phyloP scores from a whole-genome alignment of 2,329 filamentous ascomycete genomes.

The Blastomyces emzantsi region DNA sequence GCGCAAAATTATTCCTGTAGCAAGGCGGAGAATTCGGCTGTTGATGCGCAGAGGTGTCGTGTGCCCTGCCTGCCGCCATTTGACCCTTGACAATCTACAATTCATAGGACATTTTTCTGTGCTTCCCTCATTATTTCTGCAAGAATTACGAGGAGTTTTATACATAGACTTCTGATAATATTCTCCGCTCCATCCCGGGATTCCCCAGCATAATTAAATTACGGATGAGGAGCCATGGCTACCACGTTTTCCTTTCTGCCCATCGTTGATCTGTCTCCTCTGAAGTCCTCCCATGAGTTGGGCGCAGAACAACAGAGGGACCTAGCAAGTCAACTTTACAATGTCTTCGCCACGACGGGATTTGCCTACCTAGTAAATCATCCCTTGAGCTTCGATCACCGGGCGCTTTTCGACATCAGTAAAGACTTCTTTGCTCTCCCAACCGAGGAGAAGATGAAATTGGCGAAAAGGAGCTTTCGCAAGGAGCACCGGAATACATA shows the following conservation, averaged over 20 bases:
- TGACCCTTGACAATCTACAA: too few species aligned
- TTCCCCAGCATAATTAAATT: neutral
- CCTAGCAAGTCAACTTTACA: constrained; percentile 33
- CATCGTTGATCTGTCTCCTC: constrained; percentile 34
- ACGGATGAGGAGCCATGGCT: constrained; percentile 24
- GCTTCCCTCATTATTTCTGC: neutral
- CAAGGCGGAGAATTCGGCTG: neutral
- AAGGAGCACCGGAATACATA: constrained; percentile 38
- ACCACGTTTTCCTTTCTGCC: constrained; percentile 37
- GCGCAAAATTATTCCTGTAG: neutral
- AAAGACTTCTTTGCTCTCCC: constrained; percentile 33
- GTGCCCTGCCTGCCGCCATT: neutral
- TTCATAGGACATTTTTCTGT: neutral
- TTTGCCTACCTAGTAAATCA: constrained; percentile 41
- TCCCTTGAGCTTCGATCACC: constrained; percentile 36
- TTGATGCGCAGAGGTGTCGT: neutral
- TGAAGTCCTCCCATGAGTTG: constrained; percentile 23
- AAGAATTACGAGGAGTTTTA: neutral
- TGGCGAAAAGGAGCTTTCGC: constrained; percentile 38
- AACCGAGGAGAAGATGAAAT: constrained; percentile 30
- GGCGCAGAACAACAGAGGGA: constrained; percentile 20
- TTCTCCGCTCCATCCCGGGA: neutral
- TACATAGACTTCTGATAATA: neutral
- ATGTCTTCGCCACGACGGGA: constrained; percentile 39
- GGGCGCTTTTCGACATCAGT: constrained; percentile 36